Conservation (phyloP, 192 early-diverging fungal species). For the Linderina pennispora region DNA sequence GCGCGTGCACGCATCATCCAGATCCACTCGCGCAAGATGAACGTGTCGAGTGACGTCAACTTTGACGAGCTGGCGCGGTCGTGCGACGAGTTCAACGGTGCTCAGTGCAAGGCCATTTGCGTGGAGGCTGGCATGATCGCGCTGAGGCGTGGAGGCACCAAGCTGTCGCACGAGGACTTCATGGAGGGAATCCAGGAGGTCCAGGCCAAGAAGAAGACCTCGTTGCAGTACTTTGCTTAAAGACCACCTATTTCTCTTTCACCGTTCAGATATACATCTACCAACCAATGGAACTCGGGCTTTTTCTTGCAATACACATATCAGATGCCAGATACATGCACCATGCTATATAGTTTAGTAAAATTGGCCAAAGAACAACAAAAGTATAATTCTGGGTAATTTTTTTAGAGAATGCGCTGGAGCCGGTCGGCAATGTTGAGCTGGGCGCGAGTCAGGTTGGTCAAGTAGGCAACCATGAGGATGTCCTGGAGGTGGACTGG, state of each 20-base stretch:
- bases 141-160: conserved; percentile 75
- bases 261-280: no score
- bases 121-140: conserved; percentile 99
- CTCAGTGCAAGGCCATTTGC: conserved; percentile 98
- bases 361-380: no score
- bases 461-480: conserved; percentile 92
- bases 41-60: conserved; percentile 87
- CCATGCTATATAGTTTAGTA: no score
- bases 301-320: no score
- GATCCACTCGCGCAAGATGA: conserved; percentile 99
- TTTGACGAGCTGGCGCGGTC: conserved; percentile 92
- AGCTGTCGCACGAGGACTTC: conserved; percentile 94
- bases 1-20: conserved; percentile 92
- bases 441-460: conserved; percentile 93
- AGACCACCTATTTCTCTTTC: no score
- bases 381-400: no score
- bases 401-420: conserved; percentile 71
- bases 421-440: conserved; percentile 89
- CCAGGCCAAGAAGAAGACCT: conserved; percentile 98
- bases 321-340: no score
- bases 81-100: conserved; percentile 99
- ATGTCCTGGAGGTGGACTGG: conserved; percentile 94
- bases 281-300: no score
- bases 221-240: conserved; percentile 85
- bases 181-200: conserved; percentile 98